Conservation (phyloP, 192 early-diverging fungal species). For the Lobulomyces angularis region DNA sequence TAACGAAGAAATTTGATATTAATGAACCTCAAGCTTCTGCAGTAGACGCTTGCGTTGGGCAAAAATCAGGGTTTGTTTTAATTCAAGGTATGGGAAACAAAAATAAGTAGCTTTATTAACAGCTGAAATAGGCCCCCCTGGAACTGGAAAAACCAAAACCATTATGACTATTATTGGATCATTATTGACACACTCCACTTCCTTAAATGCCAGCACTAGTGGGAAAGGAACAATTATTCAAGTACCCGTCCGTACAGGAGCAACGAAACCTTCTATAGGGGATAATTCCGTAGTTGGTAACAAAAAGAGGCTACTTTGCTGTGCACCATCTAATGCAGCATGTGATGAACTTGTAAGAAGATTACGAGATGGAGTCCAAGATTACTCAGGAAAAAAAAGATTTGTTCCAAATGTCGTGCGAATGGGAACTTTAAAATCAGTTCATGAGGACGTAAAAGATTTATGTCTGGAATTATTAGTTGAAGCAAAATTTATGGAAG, state of each 20-base stretch:
- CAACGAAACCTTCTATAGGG: slow-evolving; percentile 1
- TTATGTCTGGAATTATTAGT: slow-evolving; percentile 31
- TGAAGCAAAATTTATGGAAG: slow-evolving; percentile 13
- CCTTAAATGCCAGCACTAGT: background rate
- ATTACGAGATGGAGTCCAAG: slow-evolving; percentile 59
- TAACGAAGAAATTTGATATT: slow-evolving; percentile 56
- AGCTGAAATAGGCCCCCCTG: slow-evolving; percentile 17
- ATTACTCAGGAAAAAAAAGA: slow-evolving; percentile 34
- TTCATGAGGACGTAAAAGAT: slow-evolving; percentile 61
- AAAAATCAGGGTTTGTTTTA: slow-evolving; percentile 65
- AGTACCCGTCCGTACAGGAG: slow-evolving; percentile 11
- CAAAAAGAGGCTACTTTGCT: slow-evolving; percentile 64
- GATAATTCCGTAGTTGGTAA: slow-evolving; percentile 6
- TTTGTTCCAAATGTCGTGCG: slow-evolving; percentile 67
- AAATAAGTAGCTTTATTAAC: too few species aligned
- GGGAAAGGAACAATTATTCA: slow-evolving; percentile 8
- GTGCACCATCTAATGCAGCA: slow-evolving; percentile 93
- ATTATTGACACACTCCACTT: slow-evolving; percentile 24
- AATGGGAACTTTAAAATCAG: slow-evolving; percentile 59
- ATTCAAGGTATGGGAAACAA: slow-evolving; percentile 80
- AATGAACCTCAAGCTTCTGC: slow-evolving; percentile 87
- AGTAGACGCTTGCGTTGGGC: slow-evolving; percentile 50
- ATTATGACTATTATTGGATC: slow-evolving; percentile 73
- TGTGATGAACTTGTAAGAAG: slow-evolving; percentile 91
- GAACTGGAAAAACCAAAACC: slow-evolving; percentile 79